These are phyloP conservation scores for Nakaseomyces uthaithaninus DNA, from an alignment of 1,139 yeast species.

Conservation along the genomic window DNA sequence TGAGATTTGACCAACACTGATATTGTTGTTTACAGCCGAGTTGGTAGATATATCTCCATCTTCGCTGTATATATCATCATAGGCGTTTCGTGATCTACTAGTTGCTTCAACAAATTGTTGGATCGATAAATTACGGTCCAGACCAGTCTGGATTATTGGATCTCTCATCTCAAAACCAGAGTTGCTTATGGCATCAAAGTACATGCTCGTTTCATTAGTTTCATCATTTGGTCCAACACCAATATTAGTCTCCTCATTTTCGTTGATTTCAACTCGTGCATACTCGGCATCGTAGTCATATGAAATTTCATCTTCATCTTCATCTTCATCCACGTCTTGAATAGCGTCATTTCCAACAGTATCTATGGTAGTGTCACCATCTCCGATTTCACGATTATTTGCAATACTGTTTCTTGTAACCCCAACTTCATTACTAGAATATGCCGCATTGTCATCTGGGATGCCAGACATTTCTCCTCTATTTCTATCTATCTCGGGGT, in stretches of 20 bases:
- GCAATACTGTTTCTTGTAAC: too few species aligned
- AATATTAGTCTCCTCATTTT: conserved; percentile 16
- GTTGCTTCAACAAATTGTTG: conserved; percentile 24
- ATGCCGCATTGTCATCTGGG: too few species aligned
- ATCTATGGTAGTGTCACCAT: background rate
- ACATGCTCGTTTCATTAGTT: conserved; percentile 5
- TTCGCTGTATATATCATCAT: conserved; percentile 16
- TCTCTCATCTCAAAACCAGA: background rate
- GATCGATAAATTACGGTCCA: conserved; percentile 15
- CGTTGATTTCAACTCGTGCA: conserved; percentile 15
- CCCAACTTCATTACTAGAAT: too few species aligned
- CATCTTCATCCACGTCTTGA: conserved; percentile 10
- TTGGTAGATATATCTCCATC: conserved; percentile 9
- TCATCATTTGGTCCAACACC: too few species aligned
- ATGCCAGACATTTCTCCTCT: too few species aligned
- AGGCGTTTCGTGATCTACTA: conserved; percentile 16
- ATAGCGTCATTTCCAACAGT: conserved; percentile 1
- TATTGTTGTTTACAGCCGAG: conserved; percentile 9
- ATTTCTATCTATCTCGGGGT: too few species aligned
- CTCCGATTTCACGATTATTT: too few species aligned
- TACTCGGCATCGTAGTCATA: conserved; percentile 21
- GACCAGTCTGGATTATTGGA: conserved; percentile 7
- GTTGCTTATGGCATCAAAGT: background rate
- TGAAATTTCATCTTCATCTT: conserved; percentile 16
- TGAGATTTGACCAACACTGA: background rate